Base-by-base conservation (phyloP, 2,329 filamentous ascomycete genomes). In the Exophiala mesophila region DNA sequence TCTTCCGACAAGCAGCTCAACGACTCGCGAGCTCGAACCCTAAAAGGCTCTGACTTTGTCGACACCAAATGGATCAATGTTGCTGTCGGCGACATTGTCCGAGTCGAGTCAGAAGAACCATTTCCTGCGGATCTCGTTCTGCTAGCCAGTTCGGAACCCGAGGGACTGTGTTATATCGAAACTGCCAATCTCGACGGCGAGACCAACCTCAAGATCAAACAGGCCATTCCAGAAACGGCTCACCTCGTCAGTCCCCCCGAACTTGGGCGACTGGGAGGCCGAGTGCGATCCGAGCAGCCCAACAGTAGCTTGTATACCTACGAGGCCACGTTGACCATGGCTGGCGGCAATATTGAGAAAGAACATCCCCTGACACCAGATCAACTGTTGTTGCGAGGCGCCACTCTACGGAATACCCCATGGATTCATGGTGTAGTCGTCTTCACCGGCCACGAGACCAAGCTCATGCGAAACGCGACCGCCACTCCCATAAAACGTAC, bases 231-330 rank as follows among this genome's bases (percentile, higher is more conserved):
- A 1, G 92, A 98, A 69, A 98, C 92, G 0, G 82, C 85, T 10
- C 75, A 84, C 47, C 74, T 96, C 60, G 88, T 98, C 45, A 95
- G 87, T 59, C 80, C 88, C 13, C 81, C 77, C 51, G 90, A 97
- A 57, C 71, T 98, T 49, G 87, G 88, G 59, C 77, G 90, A 49
- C 69, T 98, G 3, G 85, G 86, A 34, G 92, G 92, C 20, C 83
- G 85, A 49, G 73, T 98, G 56, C 84, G 87, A 57, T 97, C 90
- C 1, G 92, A 98, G 66, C 92, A 97, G 63, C 92, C 92, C 16
- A 98, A 98, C 72, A 96, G 88, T 69, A 97, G 89, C 65, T 72
- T 98, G 24, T 98, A 98, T 66, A 98, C 92, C 0, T 98, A 97
- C 63, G 94, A 98, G 66, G 92, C 89, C 28, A 96, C 90, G 1